Evolutionary conservation across 768 basidiomycete genomes (phyloP), one percentile per base, ranked within the genome.

Genomic region (Lentinula boryana): DNA sequence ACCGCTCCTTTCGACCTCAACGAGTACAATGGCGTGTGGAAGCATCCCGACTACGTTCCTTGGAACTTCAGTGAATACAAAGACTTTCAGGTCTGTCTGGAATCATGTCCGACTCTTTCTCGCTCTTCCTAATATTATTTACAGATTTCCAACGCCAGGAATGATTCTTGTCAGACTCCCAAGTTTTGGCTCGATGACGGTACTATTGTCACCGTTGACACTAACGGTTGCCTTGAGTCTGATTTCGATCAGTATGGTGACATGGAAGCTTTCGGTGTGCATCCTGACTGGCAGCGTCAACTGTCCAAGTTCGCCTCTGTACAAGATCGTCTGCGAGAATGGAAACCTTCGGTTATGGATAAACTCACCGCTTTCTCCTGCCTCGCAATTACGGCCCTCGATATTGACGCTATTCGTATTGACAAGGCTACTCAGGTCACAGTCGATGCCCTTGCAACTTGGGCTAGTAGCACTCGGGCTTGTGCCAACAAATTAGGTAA

Each of bases 201-300:
- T 31, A 41, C 55, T 3, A 38, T 56, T 5, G 38, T 56, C 31
- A 50, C 46, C 8, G 38, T 60, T 5, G 58, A 40, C 32, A 38
- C 58, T 10, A 60, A 60, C 40, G 95, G 95, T 18, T 97, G 95
- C 71, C 77, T 87, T 63, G 70, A 74, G 13, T 94, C 91, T n/a
- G 93, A 95, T 64, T 95, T 96, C 66, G 95, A 97, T 73, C 94
- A 96, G 63, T 97, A 90, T 66, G 95, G 95, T 63, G 95, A 96
- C 74, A 93, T 93, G 85, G 95, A 97, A 72, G 95, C 95, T 64
- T 97, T 96, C 70, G 95, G 95, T 87, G 94, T 97, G 38, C 91
- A 93, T 74, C 58, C 58, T 41, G 58, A 52, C 50, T 60, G 58
- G 58, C 49, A 60, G 38, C 58, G 58, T 31, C 58, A 60, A 49